Evolutionary conservation across 2,329 filamentous ascomycete species (phyloP).

Genomic region (Apiospora phragmitis): DNA sequence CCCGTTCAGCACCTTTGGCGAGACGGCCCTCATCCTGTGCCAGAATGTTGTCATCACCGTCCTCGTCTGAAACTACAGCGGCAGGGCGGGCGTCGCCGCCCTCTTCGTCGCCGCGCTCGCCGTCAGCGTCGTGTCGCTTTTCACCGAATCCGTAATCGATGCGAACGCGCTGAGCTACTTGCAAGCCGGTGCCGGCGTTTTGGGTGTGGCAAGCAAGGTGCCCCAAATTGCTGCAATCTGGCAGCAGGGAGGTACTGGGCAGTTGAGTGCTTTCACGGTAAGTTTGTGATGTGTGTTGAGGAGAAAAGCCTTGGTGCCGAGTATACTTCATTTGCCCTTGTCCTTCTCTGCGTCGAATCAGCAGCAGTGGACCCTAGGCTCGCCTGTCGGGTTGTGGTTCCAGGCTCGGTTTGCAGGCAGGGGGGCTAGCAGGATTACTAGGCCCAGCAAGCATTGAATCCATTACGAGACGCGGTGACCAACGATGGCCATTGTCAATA

Average conservation of each 20-base stretch:
- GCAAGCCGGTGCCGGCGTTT: constrained; percentile 79
- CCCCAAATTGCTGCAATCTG: constrained; percentile 91
- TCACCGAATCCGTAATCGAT: constrained; percentile 65
- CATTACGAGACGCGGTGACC: neutral
- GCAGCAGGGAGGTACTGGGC: constrained; percentile 83
- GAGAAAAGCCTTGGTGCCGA: neutral
- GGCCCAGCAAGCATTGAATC: neutral
- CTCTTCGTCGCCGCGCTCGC: constrained; percentile 78
- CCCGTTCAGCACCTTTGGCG: constrained; percentile 95
- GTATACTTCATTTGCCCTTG: neutral
- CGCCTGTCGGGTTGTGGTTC: neutral
- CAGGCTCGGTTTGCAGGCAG: neutral
- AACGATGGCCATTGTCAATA: neutral
- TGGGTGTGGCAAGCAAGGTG: constrained; percentile 87
- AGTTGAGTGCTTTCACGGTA: constrained; percentile 95
- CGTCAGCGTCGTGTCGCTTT: constrained; percentile 67
- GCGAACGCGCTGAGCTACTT: constrained; percentile 69
- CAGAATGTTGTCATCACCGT: constrained; percentile 91
- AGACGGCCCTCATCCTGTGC: constrained; percentile 86
- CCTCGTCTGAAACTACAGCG: constrained; percentile 81
- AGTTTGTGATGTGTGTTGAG: constrained; percentile 36
- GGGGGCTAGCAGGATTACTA: neutral
- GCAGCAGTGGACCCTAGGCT: neutral
- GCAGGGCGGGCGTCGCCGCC: constrained; percentile 66
- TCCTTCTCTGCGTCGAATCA: neutral